Base-by-base conservation (phyloP, 73 alveolate species). In the Blepharisma japonicum region DNA sequence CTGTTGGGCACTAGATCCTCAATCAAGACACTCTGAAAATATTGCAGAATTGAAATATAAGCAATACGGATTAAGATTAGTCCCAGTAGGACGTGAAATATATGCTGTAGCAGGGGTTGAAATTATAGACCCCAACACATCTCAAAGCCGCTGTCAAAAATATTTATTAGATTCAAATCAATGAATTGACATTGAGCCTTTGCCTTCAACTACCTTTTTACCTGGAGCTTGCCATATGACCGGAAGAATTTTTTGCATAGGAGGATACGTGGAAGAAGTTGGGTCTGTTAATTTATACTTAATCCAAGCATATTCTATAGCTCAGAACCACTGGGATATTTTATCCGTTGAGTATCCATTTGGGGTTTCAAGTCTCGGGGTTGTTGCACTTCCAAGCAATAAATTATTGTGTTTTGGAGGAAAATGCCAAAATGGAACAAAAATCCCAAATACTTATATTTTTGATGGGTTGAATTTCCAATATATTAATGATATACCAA, bases 331-430 rank as follows among this genome's bases (percentile, higher is more conserved):
- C 18, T 61, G 74, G 74, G 74, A 61, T 8, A 39, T 61, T 18
- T 39, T 61, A 14, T 14, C 14, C 23, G 74, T 61, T 9, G 74
- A 61, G 47, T 61, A 61, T 61, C 74, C 74, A 14, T 61, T 18
- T 61, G 74, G 74, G 46, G 74, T 61, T 25, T 61, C 11, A 14
- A 9, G 47, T 2, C 39, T 25, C 23, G 74, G 74, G 14, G 46
- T 61, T 14, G 49, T 25, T 25, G 47, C 18, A 8, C 18, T 61
- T 25, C 18, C 18, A 8, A 61, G 46, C 4, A 61, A 61, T 25
- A 14, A 25, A 39, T 25, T 61, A 9, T 25, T 61, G 74, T 61
- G 74, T 25, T 61, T 61, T 61, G 74, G 74, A 25, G 74, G 74
- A 9, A 25, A 14, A 8, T 61, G 74, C 74, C 14, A 61, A 61